A percentile compares a stretch with the other conserved stretches of the same genome.
These are phyloP conservation scores for Biscogniauxia marginata DNA, from an alignment of 2,329 filamentous ascomycete genomes.

Conservation along the genomic window DNA sequence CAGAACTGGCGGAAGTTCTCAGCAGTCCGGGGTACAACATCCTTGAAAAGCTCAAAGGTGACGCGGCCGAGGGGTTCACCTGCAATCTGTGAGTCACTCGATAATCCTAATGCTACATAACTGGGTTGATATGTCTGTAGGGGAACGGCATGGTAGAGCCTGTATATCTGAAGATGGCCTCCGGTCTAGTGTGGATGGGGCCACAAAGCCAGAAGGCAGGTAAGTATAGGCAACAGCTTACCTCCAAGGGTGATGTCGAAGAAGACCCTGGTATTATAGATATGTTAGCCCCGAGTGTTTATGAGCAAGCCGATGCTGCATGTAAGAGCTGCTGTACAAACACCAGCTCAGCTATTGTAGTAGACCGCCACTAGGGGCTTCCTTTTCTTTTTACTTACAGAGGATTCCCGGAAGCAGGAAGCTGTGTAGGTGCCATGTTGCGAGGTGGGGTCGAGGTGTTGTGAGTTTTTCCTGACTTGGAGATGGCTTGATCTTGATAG, in stretches of 20 bases:
- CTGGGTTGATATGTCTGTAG: not conserved
- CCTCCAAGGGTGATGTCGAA: slow-evolving; percentile 79
- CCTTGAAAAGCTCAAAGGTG: slow-evolving; percentile 85
- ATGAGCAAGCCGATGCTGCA: slow-evolving; percentile 31
- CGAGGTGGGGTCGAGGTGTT: not conserved
- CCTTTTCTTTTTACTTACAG: slow-evolving; percentile 34
- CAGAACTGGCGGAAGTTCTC: slow-evolving; percentile 98
- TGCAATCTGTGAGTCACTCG: slow-evolving; percentile 35
- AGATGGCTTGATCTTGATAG: too few relatives aligned
- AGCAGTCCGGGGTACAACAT: slow-evolving; percentile 81
- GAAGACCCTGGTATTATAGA: slow-evolving; percentile 52
- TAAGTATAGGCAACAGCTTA: slow-evolving; percentile 39
- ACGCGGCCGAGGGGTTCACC: slow-evolving; percentile 84
- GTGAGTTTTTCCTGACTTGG: not conserved
- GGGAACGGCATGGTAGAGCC: not conserved
- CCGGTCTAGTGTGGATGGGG: not conserved
- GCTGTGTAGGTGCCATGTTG: slow-evolving; percentile 37
- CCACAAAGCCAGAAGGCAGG: not conserved
- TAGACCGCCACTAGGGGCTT: not conserved
- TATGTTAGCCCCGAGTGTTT: not conserved
- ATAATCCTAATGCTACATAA: not conserved
- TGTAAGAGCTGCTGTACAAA: not conserved
- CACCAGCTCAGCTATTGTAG: not conserved
- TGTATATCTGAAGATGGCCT: too few relatives aligned
- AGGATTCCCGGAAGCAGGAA: slow-evolving; percentile 43